Base-by-base conservation (phyloP, 2,329 filamentous ascomycete genomes). In the Claviceps maximensis region DNA sequence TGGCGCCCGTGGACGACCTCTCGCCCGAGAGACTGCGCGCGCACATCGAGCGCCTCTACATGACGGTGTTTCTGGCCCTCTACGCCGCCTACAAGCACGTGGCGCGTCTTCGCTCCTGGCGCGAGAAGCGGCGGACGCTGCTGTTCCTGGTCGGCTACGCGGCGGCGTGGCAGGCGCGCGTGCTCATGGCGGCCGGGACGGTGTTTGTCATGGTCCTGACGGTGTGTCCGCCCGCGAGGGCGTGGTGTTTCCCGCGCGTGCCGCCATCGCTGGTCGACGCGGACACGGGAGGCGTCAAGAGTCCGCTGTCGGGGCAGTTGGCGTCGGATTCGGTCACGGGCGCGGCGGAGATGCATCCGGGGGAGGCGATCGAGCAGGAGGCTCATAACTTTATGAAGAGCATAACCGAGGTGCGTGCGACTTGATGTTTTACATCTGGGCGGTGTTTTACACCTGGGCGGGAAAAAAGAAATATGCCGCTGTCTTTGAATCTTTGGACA, bases 351-450 rank as follows among this genome's bases (percentile, higher is more conserved):
- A 87, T 88, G 58, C 80, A 88, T 68, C 84, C 88, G 63, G 88
- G 89, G 27, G 87, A 93, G 64, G 86, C 87, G 0, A 85, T 89
- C 1, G 88, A 94, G 64, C 80, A 86, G 56, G 88, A 94, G 65
- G 89, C 89, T 1, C 84, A 79, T 59, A 90, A 89, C 63, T 84
- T 94, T 56, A 83, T 93, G 54, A 84, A 83, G 52, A 79, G 83
- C 36, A 82, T 93, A 51, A 67, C 67, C 7, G 63, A 65, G 55
- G 66, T 68, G 63, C 63, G 62, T 63, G 87, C 76, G 87, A 61
- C 86, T 84, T 59, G 72, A 5, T 31, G 29, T n/a, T n/a, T n/a
- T n/a, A n/a, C n/a, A n/a, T n/a, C n/a, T n/a, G n/a, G n/a, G n/a
- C n/a, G n/a, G n/a, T n/a, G n/a, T n/a, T n/a, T n/a, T n/a, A n/a